Evolutionary conservation across 2,329 filamentous ascomycete species (phyloP).

Genomic region (Fusarium circinatum): DNA sequence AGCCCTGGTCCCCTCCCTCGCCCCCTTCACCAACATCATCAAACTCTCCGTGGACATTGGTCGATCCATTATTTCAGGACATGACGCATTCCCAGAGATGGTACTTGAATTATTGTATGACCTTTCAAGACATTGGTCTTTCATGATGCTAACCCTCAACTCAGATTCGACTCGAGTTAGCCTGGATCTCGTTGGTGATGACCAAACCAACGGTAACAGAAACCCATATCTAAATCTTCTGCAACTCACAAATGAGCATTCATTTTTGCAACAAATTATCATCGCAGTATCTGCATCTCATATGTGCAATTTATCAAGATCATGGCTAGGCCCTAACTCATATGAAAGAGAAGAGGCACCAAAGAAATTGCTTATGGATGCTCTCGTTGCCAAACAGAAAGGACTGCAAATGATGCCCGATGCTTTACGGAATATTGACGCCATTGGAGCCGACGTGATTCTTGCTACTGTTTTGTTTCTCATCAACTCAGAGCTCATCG

Average conservation of each 20-base stretch:
- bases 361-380: conserved; percentile 50
- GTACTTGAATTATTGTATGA: conserved; percentile 54
- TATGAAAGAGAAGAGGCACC: conserved; percentile 48
- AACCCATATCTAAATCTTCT: conserved; percentile 60
- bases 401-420: conserved; percentile 53
- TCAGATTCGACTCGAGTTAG: conserved; percentile 60
- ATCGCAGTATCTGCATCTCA: conserved; percentile 60
- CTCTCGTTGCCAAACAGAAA: conserved; percentile 56
- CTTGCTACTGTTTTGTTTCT: conserved; percentile 60
- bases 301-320: conserved; percentile 51
- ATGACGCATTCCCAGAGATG: conserved; percentile 58
- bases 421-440: conserved; percentile 51
- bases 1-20: conserved; percentile 29
- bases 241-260: conserved; percentile 51
- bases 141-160: conserved; percentile 11
- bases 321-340: conserved; percentile 27
- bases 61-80: conserved; percentile 60
- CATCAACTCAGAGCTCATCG: conserved; percentile 60
- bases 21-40: conserved; percentile 28
- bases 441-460: conserved; percentile 52
- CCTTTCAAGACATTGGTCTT: not conserved
- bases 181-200: conserved; percentile 60
- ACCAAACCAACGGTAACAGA: conserved; percentile 50
- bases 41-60: conserved; percentile 50
- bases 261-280: conserved; percentile 57